Percentiles rank a stretch among this genome's conserved stretches.
phyloP scores from a whole-genome alignment of 1,284 basidiomycete genomes.

The Chondrostereum purpureum region DNA sequence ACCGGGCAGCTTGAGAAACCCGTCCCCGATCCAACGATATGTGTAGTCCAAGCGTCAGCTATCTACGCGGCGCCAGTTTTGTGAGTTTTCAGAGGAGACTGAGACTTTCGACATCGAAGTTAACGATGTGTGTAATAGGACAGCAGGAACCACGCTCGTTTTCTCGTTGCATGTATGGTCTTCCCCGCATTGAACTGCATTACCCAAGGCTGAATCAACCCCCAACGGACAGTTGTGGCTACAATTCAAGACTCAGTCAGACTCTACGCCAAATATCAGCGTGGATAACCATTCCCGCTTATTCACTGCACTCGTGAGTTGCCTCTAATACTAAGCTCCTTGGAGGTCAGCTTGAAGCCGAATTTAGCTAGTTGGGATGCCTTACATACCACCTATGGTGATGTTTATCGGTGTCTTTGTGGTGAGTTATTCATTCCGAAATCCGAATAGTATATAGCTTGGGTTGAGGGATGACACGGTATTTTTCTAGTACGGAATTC shows the following conservation, averaged over 20 bases:
- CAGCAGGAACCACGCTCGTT: slow-evolving; percentile 12
- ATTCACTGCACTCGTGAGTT: too few relatives aligned
- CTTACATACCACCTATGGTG: neutral
- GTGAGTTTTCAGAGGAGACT: neutral
- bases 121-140: slow-evolving; percentile 5
- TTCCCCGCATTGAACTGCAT: neutral
- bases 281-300: too few relatives aligned
- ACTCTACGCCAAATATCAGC: too few relatives aligned
- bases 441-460: too few relatives aligned
- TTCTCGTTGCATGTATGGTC: slow-evolving; percentile 12
- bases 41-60: slow-evolving; percentile 12
- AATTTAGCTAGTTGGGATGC: too few relatives aligned
- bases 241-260: neutral
- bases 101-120: neutral
- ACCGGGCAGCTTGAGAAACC: slow-evolving; percentile 12
- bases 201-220: neutral
- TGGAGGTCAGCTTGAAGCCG: too few relatives aligned
- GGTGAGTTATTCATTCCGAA: too few relatives aligned
- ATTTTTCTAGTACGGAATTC: slow-evolving; percentile 8
- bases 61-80: slow-evolving; percentile 9
- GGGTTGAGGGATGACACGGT: too few relatives aligned
- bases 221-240: slow-evolving; percentile 9
- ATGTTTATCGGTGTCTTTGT: slow-evolving; percentile 3
- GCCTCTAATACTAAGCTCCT: too few relatives aligned
- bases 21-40: slow-evolving; percentile 8